Conservation (phyloP, 805 yeast genomes). For the Pichia scutulata region DNA sequence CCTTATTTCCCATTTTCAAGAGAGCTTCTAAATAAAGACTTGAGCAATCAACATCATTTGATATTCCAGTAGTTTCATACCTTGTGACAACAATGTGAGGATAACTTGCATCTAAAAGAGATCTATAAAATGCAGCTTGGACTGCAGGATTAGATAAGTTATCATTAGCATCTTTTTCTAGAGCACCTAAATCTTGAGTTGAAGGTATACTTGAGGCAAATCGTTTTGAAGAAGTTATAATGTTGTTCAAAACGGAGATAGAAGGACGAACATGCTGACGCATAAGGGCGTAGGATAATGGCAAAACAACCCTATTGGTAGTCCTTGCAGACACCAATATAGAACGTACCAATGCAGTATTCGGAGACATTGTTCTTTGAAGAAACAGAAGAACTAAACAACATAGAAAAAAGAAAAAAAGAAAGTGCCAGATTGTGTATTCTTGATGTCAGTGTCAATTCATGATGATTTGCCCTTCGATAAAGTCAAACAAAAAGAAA, state of each 20-base stretch:
- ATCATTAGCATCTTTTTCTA: constrained; percentile 83
- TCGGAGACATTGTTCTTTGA: not conserved
- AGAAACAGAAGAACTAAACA: not conserved
- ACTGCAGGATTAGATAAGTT: constrained; percentile 57
- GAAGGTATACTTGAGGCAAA: constrained; percentile 15
- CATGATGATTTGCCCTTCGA: not conserved
- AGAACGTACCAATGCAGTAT: not conserved
- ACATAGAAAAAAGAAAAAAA: not conserved
- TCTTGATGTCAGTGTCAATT: not conserved
- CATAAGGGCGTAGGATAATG: not conserved
- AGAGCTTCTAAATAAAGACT: constrained; percentile 75
- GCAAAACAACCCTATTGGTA: not conserved
- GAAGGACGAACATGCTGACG: not conserved
- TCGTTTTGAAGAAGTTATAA: not conserved
- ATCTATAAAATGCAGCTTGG: constrained; percentile 80
- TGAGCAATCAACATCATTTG: constrained; percentile 72
- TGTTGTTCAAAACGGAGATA: not conserved
- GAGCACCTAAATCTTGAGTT: constrained; percentile 39
- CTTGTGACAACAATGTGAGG: constrained; percentile 97
- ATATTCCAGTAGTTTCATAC: constrained; percentile 91
- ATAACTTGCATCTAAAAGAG: constrained; percentile 68
- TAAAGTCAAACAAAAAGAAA: not conserved
- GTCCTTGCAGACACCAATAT: not conserved
- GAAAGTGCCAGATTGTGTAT: not conserved
- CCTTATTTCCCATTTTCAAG: constrained; percentile 64